phyloP scores from a whole-genome alignment of 2,329 filamentous ascomycete genomes.

The Botrytis sinoallii region DNA sequence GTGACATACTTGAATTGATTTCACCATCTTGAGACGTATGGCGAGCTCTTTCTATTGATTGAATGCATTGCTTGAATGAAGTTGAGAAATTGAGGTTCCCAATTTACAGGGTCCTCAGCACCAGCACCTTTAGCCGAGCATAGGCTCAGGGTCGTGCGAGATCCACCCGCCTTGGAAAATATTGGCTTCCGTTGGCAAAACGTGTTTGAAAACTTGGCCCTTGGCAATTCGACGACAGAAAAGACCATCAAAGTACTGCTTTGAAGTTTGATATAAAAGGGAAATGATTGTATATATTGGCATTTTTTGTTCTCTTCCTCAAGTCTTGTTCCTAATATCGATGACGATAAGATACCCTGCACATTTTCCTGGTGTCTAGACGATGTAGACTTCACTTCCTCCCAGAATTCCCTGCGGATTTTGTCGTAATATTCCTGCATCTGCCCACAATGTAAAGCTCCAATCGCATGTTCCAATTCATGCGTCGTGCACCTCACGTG shows the following conservation, averaged over 20 bases:
- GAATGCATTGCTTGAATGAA: neutral
- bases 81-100: neutral
- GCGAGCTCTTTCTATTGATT: neutral
- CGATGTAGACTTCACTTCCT: neutral
- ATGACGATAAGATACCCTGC: neutral
- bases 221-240: neutral
- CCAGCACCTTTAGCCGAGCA: neutral
- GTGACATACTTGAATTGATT: neutral
- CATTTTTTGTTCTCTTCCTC: neutral
- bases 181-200: conserved; percentile 13
- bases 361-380: neutral
- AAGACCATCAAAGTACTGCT: neutral
- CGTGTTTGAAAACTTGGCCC: neutral
- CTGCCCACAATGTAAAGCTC: neutral
- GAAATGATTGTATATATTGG: neutral
- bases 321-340: neutral
- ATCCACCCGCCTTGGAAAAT: conserved; percentile 1
- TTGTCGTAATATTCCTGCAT: neutral
- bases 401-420: neutral
- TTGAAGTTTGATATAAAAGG: neutral
- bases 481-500: neutral
- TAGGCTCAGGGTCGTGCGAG: neutral
- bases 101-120: neutral
- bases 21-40: neutral
- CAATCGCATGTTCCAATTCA: neutral